Evolutionary conservation across 2,329 filamentous ascomycete species (phyloP), one percentile per base, ranked within the genome.

Genomic region (Fusarium irregulare): DNA sequence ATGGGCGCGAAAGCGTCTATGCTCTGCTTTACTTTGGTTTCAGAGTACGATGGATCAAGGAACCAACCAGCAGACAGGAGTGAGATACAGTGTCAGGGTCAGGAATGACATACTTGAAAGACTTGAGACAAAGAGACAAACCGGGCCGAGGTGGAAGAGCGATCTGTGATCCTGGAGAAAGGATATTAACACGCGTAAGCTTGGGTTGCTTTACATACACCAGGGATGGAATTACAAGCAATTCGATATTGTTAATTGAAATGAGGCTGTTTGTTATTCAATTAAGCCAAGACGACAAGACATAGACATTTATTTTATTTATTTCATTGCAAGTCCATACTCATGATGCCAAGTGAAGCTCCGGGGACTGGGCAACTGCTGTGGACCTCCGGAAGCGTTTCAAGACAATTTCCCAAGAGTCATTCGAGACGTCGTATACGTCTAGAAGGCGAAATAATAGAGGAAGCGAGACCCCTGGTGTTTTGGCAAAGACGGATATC

Each of bases 351-450:
- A 68, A 64, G 57, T 64, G 34, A 20, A 49, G 46, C 21, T 60
- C 40, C 49, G 37, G 32, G 41, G 42, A 40, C 32, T 44, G 42
- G 55, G 64, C 40, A 37, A n/a, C 34, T 37, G 34, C 18, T 37
- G 34, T n/a, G 34, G 18, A 48, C 65, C 64, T 46, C 58, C 65
- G 40, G 37, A 56, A 59, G 68, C 67, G 59, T 54, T 60, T 64
- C 68, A 60, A 54, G 63, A 60, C 56, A 72, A 72, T 72, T 58
- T 72, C 70, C 67, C 67, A 50, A 49, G 42, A 55, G 47, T 69
- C 56, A 56, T 48, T 71, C 49, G 46, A 63, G 66, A 55, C 44
- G 30, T 71, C 60, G 68, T 65, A 69, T 71, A 56, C 16, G 50
- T 47, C 56, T 51, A 53, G 53, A 53, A 71, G 55, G 54, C 58